These are phyloP conservation scores for Dimargaris cristalligena DNA, from an alignment of 192 early-diverging fungal species.

Conservation along the genomic window DNA sequence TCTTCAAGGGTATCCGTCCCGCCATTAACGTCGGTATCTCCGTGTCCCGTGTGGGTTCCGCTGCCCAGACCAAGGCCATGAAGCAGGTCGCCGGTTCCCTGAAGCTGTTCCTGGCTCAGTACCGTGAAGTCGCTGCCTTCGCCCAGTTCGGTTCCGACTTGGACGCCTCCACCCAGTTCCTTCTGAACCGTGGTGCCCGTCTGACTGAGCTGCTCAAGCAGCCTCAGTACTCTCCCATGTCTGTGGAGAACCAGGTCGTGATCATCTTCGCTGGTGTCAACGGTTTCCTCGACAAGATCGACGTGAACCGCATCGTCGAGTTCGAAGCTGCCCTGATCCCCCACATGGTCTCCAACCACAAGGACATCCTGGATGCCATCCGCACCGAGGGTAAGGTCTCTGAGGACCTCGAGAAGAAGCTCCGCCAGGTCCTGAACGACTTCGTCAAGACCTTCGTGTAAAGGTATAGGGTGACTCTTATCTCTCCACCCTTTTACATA, in stretches of 20 bases:
- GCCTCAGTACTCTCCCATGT: slow-evolving; percentile 90
- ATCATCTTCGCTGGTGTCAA: slow-evolving; percentile 99
- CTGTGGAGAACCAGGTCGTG: slow-evolving; percentile 95
- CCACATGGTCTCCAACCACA: slow-evolving; percentile 73
- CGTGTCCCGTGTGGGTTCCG: slow-evolving; percentile 98
- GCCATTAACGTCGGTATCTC: slow-evolving; percentile 99
- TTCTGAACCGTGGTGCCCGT: slow-evolving; percentile 99
- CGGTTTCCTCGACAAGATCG: slow-evolving; percentile 98
- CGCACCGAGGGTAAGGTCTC: slow-evolving; percentile 76
- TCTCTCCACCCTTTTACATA: slow-evolving; percentile 1
- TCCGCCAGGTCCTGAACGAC: slow-evolving; percentile 65
- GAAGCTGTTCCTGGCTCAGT: slow-evolving; percentile 99
- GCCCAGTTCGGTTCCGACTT: slow-evolving; percentile 99
- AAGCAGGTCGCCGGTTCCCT: slow-evolving; percentile 99
- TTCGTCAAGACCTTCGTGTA: slow-evolving; percentile 66
- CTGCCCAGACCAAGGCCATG: slow-evolving; percentile 99
- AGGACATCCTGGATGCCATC: slow-evolving; percentile 77
- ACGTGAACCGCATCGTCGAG: slow-evolving; percentile 79
- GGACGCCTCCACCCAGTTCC: slow-evolving; percentile 98
- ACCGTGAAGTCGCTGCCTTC: slow-evolving; percentile 99
- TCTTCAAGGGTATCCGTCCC: slow-evolving; percentile 99
- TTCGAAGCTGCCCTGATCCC: slow-evolving; percentile 86
- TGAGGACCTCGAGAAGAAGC: slow-evolving; percentile 81
- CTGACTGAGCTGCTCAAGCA: slow-evolving; percentile 99
- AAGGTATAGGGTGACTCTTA: no score